These are phyloP conservation scores for Debaryomyces hansenii DNA, from an alignment of 805 yeast genomes.

Conservation along the genomic window DNA sequence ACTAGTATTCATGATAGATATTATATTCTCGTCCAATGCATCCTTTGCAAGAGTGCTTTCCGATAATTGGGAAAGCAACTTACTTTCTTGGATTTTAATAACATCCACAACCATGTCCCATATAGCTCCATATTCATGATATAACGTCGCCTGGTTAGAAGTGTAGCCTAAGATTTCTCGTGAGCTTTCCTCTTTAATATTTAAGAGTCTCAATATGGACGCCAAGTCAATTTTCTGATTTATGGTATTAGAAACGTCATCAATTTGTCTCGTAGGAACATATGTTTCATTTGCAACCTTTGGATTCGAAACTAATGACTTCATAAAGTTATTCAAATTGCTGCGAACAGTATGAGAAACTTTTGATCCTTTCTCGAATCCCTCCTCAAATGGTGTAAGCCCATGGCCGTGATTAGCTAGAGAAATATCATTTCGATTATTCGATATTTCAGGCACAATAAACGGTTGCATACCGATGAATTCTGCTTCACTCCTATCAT, in stretches of 20 bases:
- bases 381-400: conserved; percentile 32
- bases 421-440: neutral
- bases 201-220: conserved; percentile 32
- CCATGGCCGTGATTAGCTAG: conserved; percentile 19
- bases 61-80: conserved; percentile 16
- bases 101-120: conserved; percentile 28
- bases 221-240: conserved; percentile 30
- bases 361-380: conserved; percentile 33
- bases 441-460: neutral
- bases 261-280: conserved; percentile 14
- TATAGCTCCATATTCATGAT: conserved; percentile 22
- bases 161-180: conserved; percentile 21
- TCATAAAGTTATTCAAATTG: conserved; percentile 12
- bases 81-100: conserved; percentile 26
- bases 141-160: conserved; percentile 25
- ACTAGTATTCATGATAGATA: conserved; percentile 1
- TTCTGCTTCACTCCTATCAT: neutral
- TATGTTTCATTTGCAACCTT: neutral
- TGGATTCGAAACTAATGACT: conserved; percentile 2
- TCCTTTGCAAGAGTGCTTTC: conserved; percentile 6
- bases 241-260: conserved; percentile 36
- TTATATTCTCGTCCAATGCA: conserved; percentile 6
- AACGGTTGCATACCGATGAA: conserved; percentile 17
- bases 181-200: conserved; percentile 27
- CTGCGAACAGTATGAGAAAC: conserved; percentile 24